Evolutionary conservation across 495 filamentous ascomycete genomes (phyloP), one percentile per base, ranked within the genome.

Genomic region (Lepraria neglecta): DNA sequence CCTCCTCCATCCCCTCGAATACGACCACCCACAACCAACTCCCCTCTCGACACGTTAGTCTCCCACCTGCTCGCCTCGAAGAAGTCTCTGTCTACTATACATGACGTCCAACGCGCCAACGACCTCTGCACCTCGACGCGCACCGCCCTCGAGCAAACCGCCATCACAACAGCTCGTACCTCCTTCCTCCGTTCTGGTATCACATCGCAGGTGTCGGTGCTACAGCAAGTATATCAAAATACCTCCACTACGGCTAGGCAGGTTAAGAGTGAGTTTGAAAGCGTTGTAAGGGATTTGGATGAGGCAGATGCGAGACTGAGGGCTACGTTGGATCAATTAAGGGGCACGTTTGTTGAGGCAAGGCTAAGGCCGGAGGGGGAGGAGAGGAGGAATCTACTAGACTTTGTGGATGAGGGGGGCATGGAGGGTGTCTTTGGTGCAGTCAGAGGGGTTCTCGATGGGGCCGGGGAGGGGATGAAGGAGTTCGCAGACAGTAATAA

Each of bases 11-110:
- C 38, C 11, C 21, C 35, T 43, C 24, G 7, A n/a, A 19, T 15
- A 28, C 38, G 30, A 44, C 38, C 42, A 28, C 38, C 21, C 14
- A 2, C 27, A n/a, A 10, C 42, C 14, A 31, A 15, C 12, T 44
- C 56, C 3, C 69, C 80, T 15, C 80, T 94, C 57, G 89, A 94
- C 59, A 83, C 81, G 3, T 83, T 96, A 31, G 87, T 96, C 48
- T 78, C 80, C 3, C 84, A 95, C 75, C 88, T 97, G 31, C 81
- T 97, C 17, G 86, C 86, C 45, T 89, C 95, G 4, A 98, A 97
- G 74, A 84, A 90, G 30, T 92, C 92, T 9, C 82, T 98, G 3
- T 87, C 88, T n/a, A 91, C 89, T 3, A 89, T 92, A 65, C 81
- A 75, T 51, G 84, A 91, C 64, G 90, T 97, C 45, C 85, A 86